These are phyloP conservation scores for Linum tenue DNA, from an alignment of 345 rosid genomes.

Conservation along the genomic window DNA sequence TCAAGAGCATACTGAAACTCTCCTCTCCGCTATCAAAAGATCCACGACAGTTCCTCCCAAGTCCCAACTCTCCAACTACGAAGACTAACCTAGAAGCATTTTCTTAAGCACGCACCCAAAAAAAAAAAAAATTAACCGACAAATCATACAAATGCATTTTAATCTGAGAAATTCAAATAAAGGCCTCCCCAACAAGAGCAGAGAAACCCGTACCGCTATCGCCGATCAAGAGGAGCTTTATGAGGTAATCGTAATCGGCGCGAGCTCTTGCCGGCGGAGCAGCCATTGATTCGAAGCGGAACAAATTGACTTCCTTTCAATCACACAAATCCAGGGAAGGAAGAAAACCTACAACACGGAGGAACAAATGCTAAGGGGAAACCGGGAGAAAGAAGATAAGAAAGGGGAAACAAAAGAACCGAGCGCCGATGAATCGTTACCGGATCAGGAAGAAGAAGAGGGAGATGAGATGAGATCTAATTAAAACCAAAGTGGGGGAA, in stretches of 20 bases:
- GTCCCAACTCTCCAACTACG: background rate
- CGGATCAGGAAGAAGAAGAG: slow-evolving; percentile 13
- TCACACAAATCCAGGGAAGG: background rate
- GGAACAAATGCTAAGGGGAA: background rate
- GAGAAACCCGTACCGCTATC: slow-evolving; percentile 21
- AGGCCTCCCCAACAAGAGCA: background rate
- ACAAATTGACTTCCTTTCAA: background rate
- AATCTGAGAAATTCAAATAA: background rate
- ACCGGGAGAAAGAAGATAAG: background rate
- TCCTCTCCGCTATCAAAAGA: background rate
- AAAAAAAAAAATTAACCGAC: background rate
- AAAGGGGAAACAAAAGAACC: background rate
- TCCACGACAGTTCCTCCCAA: background rate
- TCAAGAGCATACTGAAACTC: background rate
- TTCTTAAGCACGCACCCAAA: background rate
- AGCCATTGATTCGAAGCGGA: slow-evolving; percentile 16
- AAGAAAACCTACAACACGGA: background rate
- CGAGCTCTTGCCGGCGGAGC: slow-evolving; percentile 29
- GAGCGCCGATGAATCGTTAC: slow-evolving; percentile 4
- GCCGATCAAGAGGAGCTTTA: slow-evolving; percentile 28
- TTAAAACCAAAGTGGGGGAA: background rate
- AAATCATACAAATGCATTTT: background rate
- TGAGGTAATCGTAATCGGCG: slow-evolving; percentile 27
- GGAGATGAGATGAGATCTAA: slow-evolving; percentile 11
- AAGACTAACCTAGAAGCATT: background rate